Evolutionary conservation across 257 asterid species (phyloP).

Genomic region (Echites panduratus): DNA sequence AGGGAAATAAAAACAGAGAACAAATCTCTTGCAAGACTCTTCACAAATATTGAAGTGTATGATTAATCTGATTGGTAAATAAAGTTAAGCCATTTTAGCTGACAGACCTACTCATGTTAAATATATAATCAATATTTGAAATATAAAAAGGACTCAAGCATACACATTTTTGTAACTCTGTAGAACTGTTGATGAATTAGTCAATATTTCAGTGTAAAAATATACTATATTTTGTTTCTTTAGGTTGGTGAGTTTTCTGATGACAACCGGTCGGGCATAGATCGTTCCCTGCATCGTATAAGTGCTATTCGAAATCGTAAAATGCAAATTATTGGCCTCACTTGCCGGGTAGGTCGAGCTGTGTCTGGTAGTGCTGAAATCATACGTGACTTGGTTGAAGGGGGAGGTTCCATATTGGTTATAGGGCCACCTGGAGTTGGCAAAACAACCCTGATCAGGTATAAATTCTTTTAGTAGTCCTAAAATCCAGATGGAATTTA

Average conservation of each 20-base stretch:
- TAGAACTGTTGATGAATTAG: background rate
- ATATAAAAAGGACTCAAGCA: no score
- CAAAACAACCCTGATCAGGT: conserved; percentile 96
- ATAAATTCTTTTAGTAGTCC: conserved; percentile 9
- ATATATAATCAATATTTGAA: background rate
- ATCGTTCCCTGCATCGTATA: conserved; percentile 87
- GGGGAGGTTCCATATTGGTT: conserved; percentile 85
- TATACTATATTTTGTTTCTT: conserved; percentile 15
- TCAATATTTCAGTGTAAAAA: conserved; percentile 1
- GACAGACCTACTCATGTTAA: background rate
- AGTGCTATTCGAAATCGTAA: conserved; percentile 95
- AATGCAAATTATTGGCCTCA: conserved; percentile 91
- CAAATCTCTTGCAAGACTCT: background rate
- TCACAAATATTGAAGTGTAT: background rate
- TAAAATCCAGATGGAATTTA: background rate
- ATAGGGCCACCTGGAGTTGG: conserved; percentile 99
- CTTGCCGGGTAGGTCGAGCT: conserved; percentile 98
- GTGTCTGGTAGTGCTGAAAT: conserved; percentile 98
- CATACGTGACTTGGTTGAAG: conserved; percentile 78
- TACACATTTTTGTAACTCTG: background rate
- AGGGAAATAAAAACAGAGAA: background rate
- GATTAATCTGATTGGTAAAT: background rate
- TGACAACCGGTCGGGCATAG: conserved; percentile 92
- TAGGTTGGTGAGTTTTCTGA: conserved; percentile 97
- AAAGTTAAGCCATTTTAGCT: background rate